These are phyloP conservation scores for Penicillium lividum DNA, from an alignment of 495 filamentous ascomycete species.

Conservation along the genomic window DNA sequence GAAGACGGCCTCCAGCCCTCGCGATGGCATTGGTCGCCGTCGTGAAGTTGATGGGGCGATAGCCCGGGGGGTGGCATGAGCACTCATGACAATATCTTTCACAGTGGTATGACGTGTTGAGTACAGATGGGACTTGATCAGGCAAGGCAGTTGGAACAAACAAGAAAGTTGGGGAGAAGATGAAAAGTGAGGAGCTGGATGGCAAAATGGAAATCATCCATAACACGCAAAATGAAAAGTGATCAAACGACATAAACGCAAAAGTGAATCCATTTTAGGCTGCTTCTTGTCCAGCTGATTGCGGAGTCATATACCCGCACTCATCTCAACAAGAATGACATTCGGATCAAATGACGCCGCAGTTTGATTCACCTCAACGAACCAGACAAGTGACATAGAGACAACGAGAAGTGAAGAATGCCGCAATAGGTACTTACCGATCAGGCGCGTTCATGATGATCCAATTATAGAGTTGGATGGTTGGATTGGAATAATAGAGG, in stretches of 20 bases:
- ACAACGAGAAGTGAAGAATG: conserved; percentile 11
- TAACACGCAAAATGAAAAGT: no score
- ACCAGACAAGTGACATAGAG: background rate
- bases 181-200: background rate
- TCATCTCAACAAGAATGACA: background rate
- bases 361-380: background rate
- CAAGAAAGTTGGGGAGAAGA: background rate
- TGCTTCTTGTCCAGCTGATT: no score
- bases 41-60: conserved; percentile 3
- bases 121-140: background rate
- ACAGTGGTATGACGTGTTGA: background rate
- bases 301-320: no score
- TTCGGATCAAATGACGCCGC: background rate
- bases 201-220: no score
- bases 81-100: background rate
- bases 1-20: conserved; percentile 17
- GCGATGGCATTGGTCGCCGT: conserved; percentile 19
- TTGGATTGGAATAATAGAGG: background rate
- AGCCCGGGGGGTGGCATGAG: conserved; percentile 1
- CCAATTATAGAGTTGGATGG: background rate
- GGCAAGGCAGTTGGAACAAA: background rate
- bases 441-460: conserved; percentile 69
- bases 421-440: conserved; percentile 43
- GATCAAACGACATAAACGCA: no score
- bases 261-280: no score